Base-by-base conservation (phyloP, 2,329 filamentous ascomycete genomes). In the Cladosporium sp. region DNA sequence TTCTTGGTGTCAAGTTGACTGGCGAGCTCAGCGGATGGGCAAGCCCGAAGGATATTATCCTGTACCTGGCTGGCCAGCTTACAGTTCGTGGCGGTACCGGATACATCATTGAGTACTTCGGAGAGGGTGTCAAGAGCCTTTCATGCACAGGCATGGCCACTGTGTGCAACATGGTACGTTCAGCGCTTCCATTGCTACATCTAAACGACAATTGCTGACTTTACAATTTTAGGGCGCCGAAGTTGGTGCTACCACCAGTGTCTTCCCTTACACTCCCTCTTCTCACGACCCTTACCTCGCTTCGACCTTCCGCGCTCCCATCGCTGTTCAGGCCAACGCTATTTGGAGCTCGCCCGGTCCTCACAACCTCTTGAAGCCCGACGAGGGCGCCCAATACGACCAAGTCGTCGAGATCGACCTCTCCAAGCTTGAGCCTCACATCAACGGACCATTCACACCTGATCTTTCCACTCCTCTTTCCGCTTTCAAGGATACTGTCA, bases 391-490 rank as follows among this genome's bases (percentile, higher is more conserved):
- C 67, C 84, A 93, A 74, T 99, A 97, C 78, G 95, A 99, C 78
- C 87, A 96, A 79, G 80, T 96, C 61, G 91, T 99, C 73, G 91
- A 90, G 65, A 97, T 99, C 76, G 86, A 99, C 81, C 86, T 99
- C 40, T 94, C 91, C 3, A 87, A 88, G 68, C 88, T 98, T 26
- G 95, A 99, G 80, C 95, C 95, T 18, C 91, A 97, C 78, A 92
- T 99, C 81, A 99, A 98, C 80, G 95, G 95, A 1, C 95, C 95
- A 46, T 96, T 96, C 79, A 99, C 95, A 0, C 95, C 95, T 1
- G 95, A 99, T 77, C 85, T 99, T 70, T 95, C 94, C 3, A 97
- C 93, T 0, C 94, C 95, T 5, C 82, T 99, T 64, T 97, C 93
- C 58, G 85, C 89, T 75, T 99, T 99, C 82, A 92, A 93, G 76